These are phyloP conservation scores for Hanseniaspora osmophila DNA, from an alignment of 805 yeast species.

Conservation along the genomic window DNA sequence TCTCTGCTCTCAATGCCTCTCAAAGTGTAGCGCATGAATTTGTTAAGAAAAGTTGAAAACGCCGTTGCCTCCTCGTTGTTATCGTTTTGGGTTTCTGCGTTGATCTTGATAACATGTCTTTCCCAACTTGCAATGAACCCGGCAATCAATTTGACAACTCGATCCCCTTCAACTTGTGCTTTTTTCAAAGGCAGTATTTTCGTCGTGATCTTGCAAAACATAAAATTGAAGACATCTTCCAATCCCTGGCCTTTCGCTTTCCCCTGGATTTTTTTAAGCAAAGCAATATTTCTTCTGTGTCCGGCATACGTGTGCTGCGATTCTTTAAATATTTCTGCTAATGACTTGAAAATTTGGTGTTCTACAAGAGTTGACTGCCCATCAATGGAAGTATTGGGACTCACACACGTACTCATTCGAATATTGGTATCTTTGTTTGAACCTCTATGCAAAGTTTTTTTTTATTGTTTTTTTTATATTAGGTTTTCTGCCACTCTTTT, in stretches of 20 bases:
- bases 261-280: constrained; percentile 43
- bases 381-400: background rate
- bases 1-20: constrained; percentile 68
- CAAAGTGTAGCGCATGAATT: constrained; percentile 50
- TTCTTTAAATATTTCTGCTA: constrained; percentile 63
- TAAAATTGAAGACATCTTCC: constrained; percentile 44
- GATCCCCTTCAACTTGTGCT: constrained; percentile 58
- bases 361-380: constrained; percentile 2
- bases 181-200: constrained; percentile 55
- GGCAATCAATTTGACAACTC: constrained; percentile 55
- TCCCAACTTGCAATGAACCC: constrained; percentile 37
- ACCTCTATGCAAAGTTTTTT: background rate
- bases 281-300: constrained; percentile 58
- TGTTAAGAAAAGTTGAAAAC: constrained; percentile 42
- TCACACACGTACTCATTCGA: background rate
- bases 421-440: too few species aligned
- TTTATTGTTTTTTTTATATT: background rate
- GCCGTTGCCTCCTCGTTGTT: constrained; percentile 28
- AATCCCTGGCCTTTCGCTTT: constrained; percentile 38
- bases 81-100: constrained; percentile 17
- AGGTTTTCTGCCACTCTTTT: too few species aligned
- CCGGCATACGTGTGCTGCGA: constrained; percentile 64
- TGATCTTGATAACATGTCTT: constrained; percentile 10
- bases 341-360: constrained; percentile 30
- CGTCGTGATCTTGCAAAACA: constrained; percentile 48